Percentiles rank a stretch among this genome's conserved stretches.
Evolutionary conservation across 805 yeast genomes (phyloP).

Genomic region (Pichia sporocuriosa): DNA sequence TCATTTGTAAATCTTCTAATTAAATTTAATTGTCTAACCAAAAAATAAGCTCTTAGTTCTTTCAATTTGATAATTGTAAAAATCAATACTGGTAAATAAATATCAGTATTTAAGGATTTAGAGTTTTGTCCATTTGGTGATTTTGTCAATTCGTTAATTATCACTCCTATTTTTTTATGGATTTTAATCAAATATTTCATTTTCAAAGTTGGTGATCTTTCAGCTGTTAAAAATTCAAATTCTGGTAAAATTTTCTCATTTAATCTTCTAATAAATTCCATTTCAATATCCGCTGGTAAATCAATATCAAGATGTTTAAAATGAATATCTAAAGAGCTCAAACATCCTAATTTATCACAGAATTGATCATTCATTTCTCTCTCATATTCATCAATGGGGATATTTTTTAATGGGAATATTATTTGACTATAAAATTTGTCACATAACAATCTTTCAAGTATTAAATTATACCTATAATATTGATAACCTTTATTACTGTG

Average conservation of each 20-base stretch:
- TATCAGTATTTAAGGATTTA: slow-evolving; percentile 26
- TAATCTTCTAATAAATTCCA: slow-evolving; percentile 19
- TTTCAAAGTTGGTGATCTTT: slow-evolving; percentile 31
- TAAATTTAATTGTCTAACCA: slow-evolving; percentile 28
- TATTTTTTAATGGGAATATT: slow-evolving; percentile 27
- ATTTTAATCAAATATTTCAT: slow-evolving; percentile 26
- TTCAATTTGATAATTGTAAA: slow-evolving; percentile 27
- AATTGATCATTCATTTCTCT: slow-evolving; percentile 22
- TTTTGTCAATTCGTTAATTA: slow-evolving; percentile 18
- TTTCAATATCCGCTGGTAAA: slow-evolving; percentile 20
- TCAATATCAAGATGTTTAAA: slow-evolving; percentile 27
- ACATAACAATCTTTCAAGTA: slow-evolving; percentile 28
- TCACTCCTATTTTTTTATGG: slow-evolving; percentile 25
- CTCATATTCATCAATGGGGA: slow-evolving; percentile 28
- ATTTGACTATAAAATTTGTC: slow-evolving; percentile 29
- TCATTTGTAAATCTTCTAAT: slow-evolving; percentile 30
- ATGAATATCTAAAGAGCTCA: slow-evolving; percentile 21
- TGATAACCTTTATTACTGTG: slow-evolving; percentile 13
- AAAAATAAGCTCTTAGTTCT: slow-evolving; percentile 24
- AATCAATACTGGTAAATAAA: slow-evolving; percentile 31
- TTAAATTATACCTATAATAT: slow-evolving; percentile 23
- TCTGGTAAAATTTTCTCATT: slow-evolving; percentile 23
- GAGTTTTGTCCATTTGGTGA: slow-evolving; percentile 5
- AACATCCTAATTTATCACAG: slow-evolving; percentile 22
- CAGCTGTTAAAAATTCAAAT: slow-evolving; percentile 28